A percentile compares a stretch with the other conserved stretches of the same genome.
Evolutionary conservation across 2,329 filamentous ascomycete species (phyloP).

Genomic region (Aspergillus flavus): DNA sequence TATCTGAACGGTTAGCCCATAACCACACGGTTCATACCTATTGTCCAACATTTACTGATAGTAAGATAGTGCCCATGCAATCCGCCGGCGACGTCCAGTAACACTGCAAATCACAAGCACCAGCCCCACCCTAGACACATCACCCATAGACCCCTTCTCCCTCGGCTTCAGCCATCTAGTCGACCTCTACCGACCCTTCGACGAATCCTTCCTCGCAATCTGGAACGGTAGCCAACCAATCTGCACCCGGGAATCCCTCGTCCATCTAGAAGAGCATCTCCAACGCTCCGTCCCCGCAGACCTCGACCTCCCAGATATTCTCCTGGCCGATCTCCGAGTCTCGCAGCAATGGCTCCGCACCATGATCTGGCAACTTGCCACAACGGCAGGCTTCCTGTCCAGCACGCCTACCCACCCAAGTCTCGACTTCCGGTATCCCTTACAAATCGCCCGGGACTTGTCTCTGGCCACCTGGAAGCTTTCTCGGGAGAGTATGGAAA

Average conservation of each 20-base stretch:
- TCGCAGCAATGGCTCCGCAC: conserved; percentile 71
- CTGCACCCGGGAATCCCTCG: conserved; percentile 50
- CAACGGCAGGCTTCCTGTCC: conserved; percentile 68
- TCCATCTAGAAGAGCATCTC: conserved; percentile 53
- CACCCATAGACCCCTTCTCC: conserved; percentile 57
- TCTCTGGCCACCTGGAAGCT: conserved; percentile 70
- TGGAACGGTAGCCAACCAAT: conserved; percentile 61
- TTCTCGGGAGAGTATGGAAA: conserved; percentile 71
- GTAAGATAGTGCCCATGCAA: conserved; percentile 59
- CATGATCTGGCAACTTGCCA: conserved; percentile 73
- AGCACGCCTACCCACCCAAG: conserved; percentile 60
- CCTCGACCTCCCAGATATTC: conserved; percentile 61
- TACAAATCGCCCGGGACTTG: conserved; percentile 65
- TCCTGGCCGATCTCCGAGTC: conserved; percentile 67
- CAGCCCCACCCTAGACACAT: conserved; percentile 49
- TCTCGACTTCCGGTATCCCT: conserved; percentile 65
- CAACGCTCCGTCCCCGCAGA: conserved; percentile 56
- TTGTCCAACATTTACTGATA: not conserved
- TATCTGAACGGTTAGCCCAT: conserved; percentile 61
- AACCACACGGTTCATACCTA: too few relatives aligned
- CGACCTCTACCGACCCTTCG: conserved; percentile 63
- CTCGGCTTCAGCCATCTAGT: conserved; percentile 64
- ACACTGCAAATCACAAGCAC: conserved; percentile 62
- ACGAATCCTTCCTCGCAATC: conserved; percentile 64
- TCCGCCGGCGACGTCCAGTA: conserved; percentile 65